A percentile compares a stretch with the other conserved stretches of the same genome.
Evolutionary conservation across 495 filamentous ascomycete genomes (phyloP).

Genomic region (Aspergillus leporis): DNA sequence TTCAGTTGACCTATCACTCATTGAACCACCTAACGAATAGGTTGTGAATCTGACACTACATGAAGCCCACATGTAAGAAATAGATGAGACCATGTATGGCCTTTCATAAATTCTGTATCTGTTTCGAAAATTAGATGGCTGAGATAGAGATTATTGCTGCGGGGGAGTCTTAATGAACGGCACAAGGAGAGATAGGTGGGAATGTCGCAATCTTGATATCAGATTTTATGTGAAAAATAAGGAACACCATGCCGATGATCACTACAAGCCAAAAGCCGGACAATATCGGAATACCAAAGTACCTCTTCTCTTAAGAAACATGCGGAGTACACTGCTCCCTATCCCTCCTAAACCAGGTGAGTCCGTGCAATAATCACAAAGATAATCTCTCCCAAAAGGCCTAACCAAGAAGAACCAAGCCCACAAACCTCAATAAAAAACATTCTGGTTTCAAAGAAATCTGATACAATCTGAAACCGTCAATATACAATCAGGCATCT

Average conservation of each 20-base stretch:
- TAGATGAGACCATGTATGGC: background rate
- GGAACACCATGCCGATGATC: background rate
- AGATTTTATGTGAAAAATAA: background rate
- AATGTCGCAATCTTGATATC: background rate
- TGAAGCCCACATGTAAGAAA: background rate
- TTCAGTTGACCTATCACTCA: background rate
- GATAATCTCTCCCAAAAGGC: too few relatives aligned
- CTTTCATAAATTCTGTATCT: background rate
- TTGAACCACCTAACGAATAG: background rate
- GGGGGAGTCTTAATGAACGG: background rate
- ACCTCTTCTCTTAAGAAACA: background rate
- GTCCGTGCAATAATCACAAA: background rate
- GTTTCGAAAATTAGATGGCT: background rate
- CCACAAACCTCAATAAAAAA: background rate
- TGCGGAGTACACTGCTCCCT: background rate
- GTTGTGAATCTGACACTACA: background rate
- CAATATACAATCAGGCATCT: background rate
- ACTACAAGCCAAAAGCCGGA: background rate
- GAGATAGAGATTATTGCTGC: background rate
- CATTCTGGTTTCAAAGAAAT: background rate
- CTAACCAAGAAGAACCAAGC: too few relatives aligned
- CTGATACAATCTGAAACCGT: background rate
- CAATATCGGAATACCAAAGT: background rate
- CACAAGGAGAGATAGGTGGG: background rate
- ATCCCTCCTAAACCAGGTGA: background rate